Evolutionary conservation across 306 rosid genomes (phyloP).

Genomic region (Leucaena leucocephala): DNA sequence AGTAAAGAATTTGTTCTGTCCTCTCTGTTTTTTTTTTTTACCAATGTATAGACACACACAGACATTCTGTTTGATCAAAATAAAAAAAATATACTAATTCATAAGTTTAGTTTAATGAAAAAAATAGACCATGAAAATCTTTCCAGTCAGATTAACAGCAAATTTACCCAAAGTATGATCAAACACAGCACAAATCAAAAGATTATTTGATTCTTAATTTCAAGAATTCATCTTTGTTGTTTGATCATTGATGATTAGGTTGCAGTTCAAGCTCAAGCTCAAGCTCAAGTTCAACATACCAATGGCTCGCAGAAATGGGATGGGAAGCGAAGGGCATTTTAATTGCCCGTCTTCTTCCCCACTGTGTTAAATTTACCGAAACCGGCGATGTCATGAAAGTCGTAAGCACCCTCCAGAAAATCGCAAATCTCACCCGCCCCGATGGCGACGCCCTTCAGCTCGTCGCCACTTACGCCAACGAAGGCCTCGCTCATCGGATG

Average conservation of each 20-base stretch:
- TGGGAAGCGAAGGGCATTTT: constrained; percentile 50
- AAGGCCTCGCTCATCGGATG: constrained; percentile 57
- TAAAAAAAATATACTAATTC: too few relatives aligned
- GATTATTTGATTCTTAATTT: neutral
- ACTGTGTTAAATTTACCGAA: constrained; percentile 52
- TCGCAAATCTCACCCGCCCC: constrained; percentile 57
- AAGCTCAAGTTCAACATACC: constrained; percentile 29
- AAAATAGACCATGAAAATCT: too few relatives aligned
- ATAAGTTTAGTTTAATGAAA: too few relatives aligned
- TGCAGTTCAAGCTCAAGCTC: neutral
- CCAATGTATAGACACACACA: neutral
- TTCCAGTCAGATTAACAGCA: too few relatives aligned
- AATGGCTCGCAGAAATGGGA: constrained; percentile 45
- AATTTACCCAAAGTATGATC: neutral
- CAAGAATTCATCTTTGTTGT: neutral
- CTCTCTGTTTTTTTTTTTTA: neutral
- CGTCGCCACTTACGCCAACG: constrained; percentile 60
- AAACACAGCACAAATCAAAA: neutral
- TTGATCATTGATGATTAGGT: neutral
- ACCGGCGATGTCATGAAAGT: constrained; percentile 47
- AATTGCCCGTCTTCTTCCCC: constrained; percentile 44
- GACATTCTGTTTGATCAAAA: too few relatives aligned
- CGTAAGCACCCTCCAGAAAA: constrained; percentile 46
- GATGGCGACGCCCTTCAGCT: constrained; percentile 67
- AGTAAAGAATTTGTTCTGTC: neutral